Evolutionary conservation across 345 rosid species (phyloP), one percentile per base, ranked within the genome.

Genomic region (Populus alba): DNA sequence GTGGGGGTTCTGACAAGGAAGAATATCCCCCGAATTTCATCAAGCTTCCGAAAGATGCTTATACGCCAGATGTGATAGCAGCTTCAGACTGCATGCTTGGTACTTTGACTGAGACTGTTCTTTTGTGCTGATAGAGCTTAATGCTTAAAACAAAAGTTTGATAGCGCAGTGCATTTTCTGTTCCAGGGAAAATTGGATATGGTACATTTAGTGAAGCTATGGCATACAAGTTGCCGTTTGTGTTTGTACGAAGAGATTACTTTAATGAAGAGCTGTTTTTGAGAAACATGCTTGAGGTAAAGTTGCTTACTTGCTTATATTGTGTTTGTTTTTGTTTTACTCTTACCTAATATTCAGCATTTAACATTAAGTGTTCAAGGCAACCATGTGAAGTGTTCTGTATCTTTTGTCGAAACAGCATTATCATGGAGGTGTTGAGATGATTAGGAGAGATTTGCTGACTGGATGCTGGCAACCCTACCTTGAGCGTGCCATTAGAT

Each of bases 31-130:
- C 92, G 51, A 96, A 92, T 81, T 96, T 96, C 82, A 75, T 92
- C 59, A 94, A 90, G 88, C 97, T 96, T 74, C 87, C 94, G 78
- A 96, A 90, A 87, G 92, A 94, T 92, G 91, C 97, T 65, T 96
- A 96, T 83, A 96, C 99, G 18, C 99, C 99, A 86, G 99, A 96
- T 88, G 79, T 96, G 66, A 96, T 96, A 78, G 99, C 99, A 63
- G 98, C 99, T 72, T 96, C 97, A 69, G 99, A 96, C 85, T 96
- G 99, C 84, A 96, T 96, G 99, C 99, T 96, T 82, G 99, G 99
- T 96, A 47, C 53, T 15, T 3, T 16, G 53, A 47, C 53, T 16
- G 38, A 89, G 99, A 89, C 71, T 61, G 23, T 62, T 41, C 73
- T 78, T 77, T 79, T 70, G 49, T 35, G 73, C 55, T 75, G 41